Base-by-base conservation (phyloP, 78 protist genomes). In the Dictyostelium firmibasis region DNA sequence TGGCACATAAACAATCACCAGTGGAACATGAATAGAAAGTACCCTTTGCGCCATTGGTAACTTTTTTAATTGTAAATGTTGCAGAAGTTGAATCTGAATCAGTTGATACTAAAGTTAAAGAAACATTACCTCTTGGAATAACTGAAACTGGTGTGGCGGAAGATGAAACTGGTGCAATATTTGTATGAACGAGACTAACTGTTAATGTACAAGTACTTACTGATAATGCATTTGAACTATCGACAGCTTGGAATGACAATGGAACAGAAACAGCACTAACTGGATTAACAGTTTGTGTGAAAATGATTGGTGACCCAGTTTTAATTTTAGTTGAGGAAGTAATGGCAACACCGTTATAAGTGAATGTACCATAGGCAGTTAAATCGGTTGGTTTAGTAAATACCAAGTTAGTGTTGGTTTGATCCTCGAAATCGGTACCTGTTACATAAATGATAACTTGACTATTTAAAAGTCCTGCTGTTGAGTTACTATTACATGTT, bases 381-480 rank as follows among this genome's bases (percentile, higher is more conserved):
- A 86, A 14, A 43, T 20, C 35, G 25, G 83, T 41, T 36, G 83
- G 35, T 0, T 11, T 23, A 13, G 27, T 25, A 31, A 41, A 23
- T n/a, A 3, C 3, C 18, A 86, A 5, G 13, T 62, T 50, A 27
- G 82, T 11, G 18, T 67, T 57, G 1, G 67, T 0, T 53, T 10
- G 43, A 27, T 67, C 75, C 8, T 91, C 84, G 7, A 38, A 10
- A 53, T 76, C 94, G 13, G 35, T 16, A 69, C 78, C 87, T 18
- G 27, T 10, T 38, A 91, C 11, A 9, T 23, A 47, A 36, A 86
- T 23, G 2, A 43, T 16, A 23, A 25, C 43, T 38, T 38, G 43
- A 38, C 4, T 38, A 38, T 38, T 38, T 4, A 38, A 38, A 38
- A 38, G 43, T 38, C 43, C 43, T n/a, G n/a, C n/a, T n/a, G n/a